A percentile compares a stretch with the other conserved stretches of the same genome.
Conservation (phyloP, 1,284 basidiomycete genomes). For the Cutaneotrichosporon cavernicola region DNA sequence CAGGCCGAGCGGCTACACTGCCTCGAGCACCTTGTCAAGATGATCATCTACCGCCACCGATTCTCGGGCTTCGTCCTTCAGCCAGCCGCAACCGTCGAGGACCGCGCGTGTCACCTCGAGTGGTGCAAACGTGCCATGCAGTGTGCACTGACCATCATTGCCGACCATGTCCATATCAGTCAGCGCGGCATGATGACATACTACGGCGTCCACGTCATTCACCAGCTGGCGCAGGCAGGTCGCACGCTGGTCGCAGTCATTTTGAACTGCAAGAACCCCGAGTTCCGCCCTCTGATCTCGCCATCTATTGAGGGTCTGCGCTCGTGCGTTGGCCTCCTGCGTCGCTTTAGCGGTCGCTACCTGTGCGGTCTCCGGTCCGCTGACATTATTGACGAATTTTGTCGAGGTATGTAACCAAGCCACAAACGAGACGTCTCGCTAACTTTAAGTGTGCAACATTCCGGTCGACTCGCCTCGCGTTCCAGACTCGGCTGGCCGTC, state of each 20-base stretch:
- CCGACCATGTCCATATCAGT: conserved; percentile 71
- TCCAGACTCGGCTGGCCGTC: conserved; percentile 58
- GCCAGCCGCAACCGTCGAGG: conserved; percentile 51
- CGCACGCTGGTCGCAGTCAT: conserved; percentile 79
- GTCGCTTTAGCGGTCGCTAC: conserved; percentile 55
- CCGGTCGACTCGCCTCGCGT: conserved; percentile 66
- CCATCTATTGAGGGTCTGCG: conserved; percentile 76
- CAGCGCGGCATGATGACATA: conserved; percentile 86
- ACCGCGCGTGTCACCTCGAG: conserved; percentile 50
- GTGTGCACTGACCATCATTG: conserved; percentile 62
- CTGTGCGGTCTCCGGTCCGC: conserved; percentile 81
- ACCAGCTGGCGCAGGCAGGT: conserved; percentile 88
- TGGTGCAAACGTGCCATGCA: conserved; percentile 62
- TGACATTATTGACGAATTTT: conserved; percentile 88
- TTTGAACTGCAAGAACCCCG: conserved; percentile 60
- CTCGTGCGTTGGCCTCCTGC: conserved; percentile 75
- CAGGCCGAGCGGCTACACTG: conserved; percentile 81
- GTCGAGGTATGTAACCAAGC: conserved; percentile 64
- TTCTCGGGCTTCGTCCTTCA: conserved; percentile 54
- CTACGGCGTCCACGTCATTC: conserved; percentile 88
- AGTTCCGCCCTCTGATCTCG: conserved; percentile 65
- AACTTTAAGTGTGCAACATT: conserved; percentile 71
- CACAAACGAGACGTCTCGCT: conserved; percentile 8
- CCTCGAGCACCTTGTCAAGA: conserved; percentile 75
- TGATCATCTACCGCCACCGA: conserved; percentile 58